These are phyloP conservation scores for Blastobotrys niveus DNA, from an alignment of 1,139 yeast genomes.

Conservation along the genomic window DNA sequence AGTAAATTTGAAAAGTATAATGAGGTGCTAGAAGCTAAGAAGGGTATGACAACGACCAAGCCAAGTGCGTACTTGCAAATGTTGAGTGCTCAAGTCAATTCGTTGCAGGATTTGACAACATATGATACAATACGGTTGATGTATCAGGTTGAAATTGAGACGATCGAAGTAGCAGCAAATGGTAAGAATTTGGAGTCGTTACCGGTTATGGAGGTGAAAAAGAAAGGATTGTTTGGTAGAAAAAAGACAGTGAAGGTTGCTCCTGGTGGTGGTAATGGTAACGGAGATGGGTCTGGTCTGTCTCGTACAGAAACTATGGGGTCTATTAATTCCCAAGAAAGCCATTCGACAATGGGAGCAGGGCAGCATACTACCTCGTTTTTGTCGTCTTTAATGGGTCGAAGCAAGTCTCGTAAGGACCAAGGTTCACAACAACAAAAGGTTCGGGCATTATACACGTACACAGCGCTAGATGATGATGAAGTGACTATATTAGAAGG, in stretches of 20 bases:
- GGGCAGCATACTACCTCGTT: constrained; percentile 17
- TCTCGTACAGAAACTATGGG: constrained; percentile 9
- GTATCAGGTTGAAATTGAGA: constrained; percentile 82
- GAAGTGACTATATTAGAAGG: constrained; percentile 62
- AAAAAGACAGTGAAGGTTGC: constrained; percentile 14
- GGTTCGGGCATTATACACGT: constrained; percentile 63
- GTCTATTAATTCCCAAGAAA: constrained; percentile 8
- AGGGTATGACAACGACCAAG: constrained; percentile 20
- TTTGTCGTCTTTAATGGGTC: constrained; percentile 18
- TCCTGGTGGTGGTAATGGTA: constrained; percentile 2
- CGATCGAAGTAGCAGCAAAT: constrained; percentile 81
- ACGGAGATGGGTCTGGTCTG: background rate
- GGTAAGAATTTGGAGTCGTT: constrained; percentile 42
- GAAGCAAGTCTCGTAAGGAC: constrained; percentile 9
- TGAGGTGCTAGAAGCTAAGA: constrained; percentile 26
- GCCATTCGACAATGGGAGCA: constrained; percentile 10
- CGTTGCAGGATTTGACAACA: constrained; percentile 58
- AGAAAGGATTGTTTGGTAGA: constrained; percentile 26
- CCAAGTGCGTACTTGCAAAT: constrained; percentile 40
- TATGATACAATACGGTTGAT: constrained; percentile 70
- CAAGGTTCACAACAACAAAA: constrained; percentile 14
- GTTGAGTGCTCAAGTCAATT: constrained; percentile 48
- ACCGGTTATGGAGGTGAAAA: constrained; percentile 32
- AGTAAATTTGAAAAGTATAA: constrained; percentile 28
- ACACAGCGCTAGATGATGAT: constrained; percentile 67